Base-by-base conservation (phyloP, 805 yeast species). In the Candida nanaspora region DNA sequence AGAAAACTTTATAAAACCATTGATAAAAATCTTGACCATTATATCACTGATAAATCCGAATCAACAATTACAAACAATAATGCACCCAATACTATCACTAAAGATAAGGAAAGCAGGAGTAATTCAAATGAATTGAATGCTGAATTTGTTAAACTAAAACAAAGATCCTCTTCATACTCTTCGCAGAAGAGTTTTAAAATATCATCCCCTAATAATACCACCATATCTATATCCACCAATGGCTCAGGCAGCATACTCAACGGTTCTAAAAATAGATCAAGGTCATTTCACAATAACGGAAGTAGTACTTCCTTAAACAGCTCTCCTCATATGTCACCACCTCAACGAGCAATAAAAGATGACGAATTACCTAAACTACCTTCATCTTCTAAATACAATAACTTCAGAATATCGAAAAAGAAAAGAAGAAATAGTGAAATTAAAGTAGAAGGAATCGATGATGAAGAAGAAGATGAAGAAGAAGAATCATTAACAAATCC, bases 1-100 rank as follows among this genome's bases (percentile, higher is more conserved):
- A 74, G 88, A 50, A 89, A 89, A 61, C 72, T 91, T 23, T 87
- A 85, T 68, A 86, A 87, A 60, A 79, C 89, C 0, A 79, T 93
- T 33, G 97, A 88, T 57, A 78, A 82, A n/a, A 36, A 27, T 18
- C 13, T 36, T 8, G 33, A 36, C 22, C 14, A 49, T 91, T 59
- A 23, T 58, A 57, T 41, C n/a, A n/a, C n/a, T n/a, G n/a, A n/a
- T 51, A 50, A 33, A 22, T 38, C 14, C 38, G 39, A 16, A 45
- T 40, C 3, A 43, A 41, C 9, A 14, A 20, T 6, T 38, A 23
- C 11, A 33, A 26, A 26, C 16, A 22, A 29, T 21, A 26, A 16
- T 11, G 32, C 22, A 2, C 27, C 39, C n/a, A 10, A 11, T 2
- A 6, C 35, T 1, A 43, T 34, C 22, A 29, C 20, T 3, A 26